Evolutionary conservation across 371 early-diverging fungal genomes (phyloP), one percentile per base, ranked within the genome.

Genomic region (Nematocida sp.): DNA sequence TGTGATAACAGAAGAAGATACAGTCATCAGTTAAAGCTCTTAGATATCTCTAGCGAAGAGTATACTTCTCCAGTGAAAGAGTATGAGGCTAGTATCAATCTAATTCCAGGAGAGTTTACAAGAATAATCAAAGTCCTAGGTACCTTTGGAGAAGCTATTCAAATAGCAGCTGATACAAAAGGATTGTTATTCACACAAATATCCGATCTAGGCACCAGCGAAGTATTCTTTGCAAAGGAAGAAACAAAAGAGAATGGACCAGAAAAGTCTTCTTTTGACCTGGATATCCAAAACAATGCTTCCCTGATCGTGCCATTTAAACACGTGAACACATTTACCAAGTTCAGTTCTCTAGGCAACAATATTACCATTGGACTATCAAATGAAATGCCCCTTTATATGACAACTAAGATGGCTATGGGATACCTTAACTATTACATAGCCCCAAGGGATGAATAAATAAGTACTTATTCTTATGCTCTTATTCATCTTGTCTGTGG

Each of bases 21-120:
- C 70, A 93, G 93, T 82, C 94, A 88, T 81, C 90, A 91, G 75
- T 85, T 95, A 63, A 95, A 94, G 85, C 86, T 96, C 63, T 91
- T 95, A 90, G 91, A 91, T 80, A 91, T 94, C 78, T 94, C 93
- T 81, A 86, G 86, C 55, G 61, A 96, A 74, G 91, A 93, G 80
- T 86, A 94, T 77, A 91, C 90, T 78, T 92, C 94, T 76, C 95
- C 95, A 55, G 93, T 92, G 4, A 89, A 43, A 27, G 55, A 63
- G 90, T 94, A 92, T 83, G 91, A 92, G 75, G 91, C 90, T 13
- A 87, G 86, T 57, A 88, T 95, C 27, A 85, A 82, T 40, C 89
- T 96, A 90, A 86, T 90, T 53, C 88, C 93, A 9, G 80, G 83
- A 48, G 91, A 93, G 82, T 95, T 95, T 84, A 86, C 88, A 61